Evolutionary conservation across 2,329 filamentous ascomycete genomes (phyloP), one percentile per base, ranked within the genome.

Genomic region (Trichophyton mentagrophytes): DNA sequence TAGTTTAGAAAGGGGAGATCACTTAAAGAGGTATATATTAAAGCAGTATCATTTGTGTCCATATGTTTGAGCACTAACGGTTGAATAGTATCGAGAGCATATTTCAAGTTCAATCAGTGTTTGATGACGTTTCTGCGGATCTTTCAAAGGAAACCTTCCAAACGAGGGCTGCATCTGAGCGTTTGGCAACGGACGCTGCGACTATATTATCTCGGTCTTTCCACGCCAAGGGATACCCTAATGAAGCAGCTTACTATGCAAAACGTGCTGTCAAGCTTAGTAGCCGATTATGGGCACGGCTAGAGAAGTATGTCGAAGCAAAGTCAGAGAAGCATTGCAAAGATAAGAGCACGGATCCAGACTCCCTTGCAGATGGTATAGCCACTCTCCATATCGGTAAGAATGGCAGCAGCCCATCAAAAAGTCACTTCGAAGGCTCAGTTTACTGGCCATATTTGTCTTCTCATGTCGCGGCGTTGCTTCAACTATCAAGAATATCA

Each of bases 381-480:
- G 71, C 74, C 15, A 72, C 72, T 49, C 68, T 77, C 58, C 69
- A 75, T 47, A 62, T 77, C 6, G 70, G 70, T 11, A 74, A 66
- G 65, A 72, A 15, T 6, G 33, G 20, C 7, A 40, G 69, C 61
- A 71, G 64, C 59, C 68, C 58, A 58, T 69, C 62, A 64, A 64
- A 68, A 36, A 64, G 68, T 53, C 76, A 77, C 27, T 72, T 74
- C 25, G 79, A 79, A 60, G 85, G 85, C 58, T 84, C 89, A 0
- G 80, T 82, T 1, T 90, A 92, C 67, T 97, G 92, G 92, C 79
- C 81, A 4, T 78, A 96, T 20, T 85, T 93, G 6, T 82, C 84
- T 30, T 84, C 86, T 0, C 79, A 96, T 20, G 85, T 90, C 66
- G 81, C 83, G 33, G 84, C 85, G 61, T 77, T 95, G 13, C 74